Evolutionary conservation across 2,329 filamentous ascomycete genomes (phyloP).

Genomic region (Trichoderma brevicompactum): DNA sequence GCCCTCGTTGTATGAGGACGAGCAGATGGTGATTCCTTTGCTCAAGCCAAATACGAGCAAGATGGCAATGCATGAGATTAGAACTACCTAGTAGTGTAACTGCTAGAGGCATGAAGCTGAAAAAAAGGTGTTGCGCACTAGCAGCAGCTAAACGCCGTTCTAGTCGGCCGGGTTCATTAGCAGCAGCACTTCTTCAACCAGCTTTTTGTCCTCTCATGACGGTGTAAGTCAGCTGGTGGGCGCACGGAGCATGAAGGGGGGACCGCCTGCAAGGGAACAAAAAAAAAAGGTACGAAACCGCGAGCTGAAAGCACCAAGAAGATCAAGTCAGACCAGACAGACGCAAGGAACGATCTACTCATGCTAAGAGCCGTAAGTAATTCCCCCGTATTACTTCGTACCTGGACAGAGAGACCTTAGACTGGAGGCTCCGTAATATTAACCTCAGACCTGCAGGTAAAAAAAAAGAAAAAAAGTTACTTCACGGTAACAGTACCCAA

Average conservation of each 20-base stretch:
- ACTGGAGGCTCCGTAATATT: too few species aligned
- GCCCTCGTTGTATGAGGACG: background rate
- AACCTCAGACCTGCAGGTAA: background rate
- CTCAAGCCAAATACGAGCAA: too few species aligned
- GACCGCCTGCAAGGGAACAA: too few species aligned
- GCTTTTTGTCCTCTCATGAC: slow-evolving; percentile 6
- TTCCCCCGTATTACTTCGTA: background rate
- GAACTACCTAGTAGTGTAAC: too few species aligned
- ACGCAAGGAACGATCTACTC: slow-evolving; percentile 3
- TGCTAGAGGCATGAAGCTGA: background rate
- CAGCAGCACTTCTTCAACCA: background rate
- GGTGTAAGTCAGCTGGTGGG: slow-evolving; percentile 23
- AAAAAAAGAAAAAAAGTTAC: background rate
- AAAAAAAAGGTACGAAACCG: too few species aligned
- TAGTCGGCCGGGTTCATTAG: background rate
- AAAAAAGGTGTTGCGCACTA: background rate
- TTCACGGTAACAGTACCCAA: background rate
- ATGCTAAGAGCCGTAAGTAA: background rate
- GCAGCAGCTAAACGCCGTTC: background rate
- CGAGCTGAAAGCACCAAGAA: too few species aligned
- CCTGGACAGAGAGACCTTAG: too few species aligned
- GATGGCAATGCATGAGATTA: too few species aligned
- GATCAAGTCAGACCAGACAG: background rate
- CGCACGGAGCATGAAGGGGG: background rate
- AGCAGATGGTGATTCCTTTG: background rate